Percentiles rank a stretch among this genome's conserved stretches.
Evolutionary conservation across 306 rosid genomes (phyloP).

Genomic region (Ormosia emarginata): DNA sequence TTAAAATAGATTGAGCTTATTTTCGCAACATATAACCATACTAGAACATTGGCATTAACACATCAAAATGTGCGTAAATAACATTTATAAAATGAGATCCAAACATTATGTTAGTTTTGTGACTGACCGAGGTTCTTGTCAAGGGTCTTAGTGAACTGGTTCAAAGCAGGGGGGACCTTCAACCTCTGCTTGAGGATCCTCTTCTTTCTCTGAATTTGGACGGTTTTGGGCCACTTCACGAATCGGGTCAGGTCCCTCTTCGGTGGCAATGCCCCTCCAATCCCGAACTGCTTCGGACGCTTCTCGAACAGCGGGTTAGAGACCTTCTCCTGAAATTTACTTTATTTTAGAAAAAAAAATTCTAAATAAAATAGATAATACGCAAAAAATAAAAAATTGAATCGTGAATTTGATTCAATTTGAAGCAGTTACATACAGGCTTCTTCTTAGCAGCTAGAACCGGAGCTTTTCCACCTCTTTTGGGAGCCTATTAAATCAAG

Average conservation of each 20-base stretch:
- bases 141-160: slow-evolving; percentile 75
- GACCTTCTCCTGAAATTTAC: slow-evolving; percentile 47
- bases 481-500: slow-evolving; percentile 39
- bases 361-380: background rate
- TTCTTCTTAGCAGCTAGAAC: slow-evolving; percentile 49
- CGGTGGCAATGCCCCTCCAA: slow-evolving; percentile 81
- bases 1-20: background rate
- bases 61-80: background rate
- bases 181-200: slow-evolving; percentile 61
- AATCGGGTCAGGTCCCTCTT: slow-evolving; percentile 63
- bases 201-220: slow-evolving; percentile 62
- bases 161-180: slow-evolving; percentile 81
- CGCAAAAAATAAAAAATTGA: background rate
- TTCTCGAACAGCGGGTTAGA: slow-evolving; percentile 64
- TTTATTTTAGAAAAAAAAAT: too few species aligned
- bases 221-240: slow-evolving; percentile 68
- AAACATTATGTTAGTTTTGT: background rate
- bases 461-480: slow-evolving; percentile 48
- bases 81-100: background rate
- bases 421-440: background rate
- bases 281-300: slow-evolving; percentile 71
- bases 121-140: slow-evolving; percentile 66
- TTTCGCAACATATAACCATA: background rate
- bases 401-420: background rate
- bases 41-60: background rate